Conservation (phyloP, 73 alveolate species). For the Paramecium biaurelia region DNA sequence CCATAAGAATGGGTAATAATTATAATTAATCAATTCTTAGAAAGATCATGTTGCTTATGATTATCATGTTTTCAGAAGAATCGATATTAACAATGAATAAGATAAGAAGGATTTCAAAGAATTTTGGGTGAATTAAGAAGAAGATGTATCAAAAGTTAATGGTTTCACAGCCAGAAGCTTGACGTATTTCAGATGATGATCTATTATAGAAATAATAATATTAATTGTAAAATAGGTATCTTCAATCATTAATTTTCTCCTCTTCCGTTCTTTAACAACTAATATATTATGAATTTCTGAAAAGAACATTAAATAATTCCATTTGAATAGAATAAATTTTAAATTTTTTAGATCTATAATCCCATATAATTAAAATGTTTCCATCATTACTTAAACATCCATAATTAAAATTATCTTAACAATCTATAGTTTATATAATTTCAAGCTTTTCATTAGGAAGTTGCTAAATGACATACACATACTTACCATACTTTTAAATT, state of each 20-base stretch:
- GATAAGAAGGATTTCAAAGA: neutral
- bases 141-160: neutral
- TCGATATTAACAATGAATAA: neutral
- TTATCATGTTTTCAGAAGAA: neutral
- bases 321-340: neutral
- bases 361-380: neutral
- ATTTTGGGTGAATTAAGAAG: conserved; percentile 1
- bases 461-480: neutral
- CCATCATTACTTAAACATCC: neutral
- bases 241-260: neutral
- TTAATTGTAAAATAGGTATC: neutral
- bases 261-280: neutral
- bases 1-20: conserved; percentile 53
- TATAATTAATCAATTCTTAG: neutral
- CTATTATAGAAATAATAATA: neutral
- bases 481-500: neutral
- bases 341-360: neutral
- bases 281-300: neutral
- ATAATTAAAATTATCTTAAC: neutral
- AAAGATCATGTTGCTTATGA: conserved; percentile 2
- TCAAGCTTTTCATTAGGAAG: neutral
- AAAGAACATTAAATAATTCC: neutral
- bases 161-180: conserved; percentile 41
- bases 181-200: conserved; percentile 16
- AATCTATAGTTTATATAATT: neutral